These are phyloP conservation scores for Boletus rufocinnamomeus DNA, from an alignment of 768 basidiomycete species.

Conservation along the genomic window DNA sequence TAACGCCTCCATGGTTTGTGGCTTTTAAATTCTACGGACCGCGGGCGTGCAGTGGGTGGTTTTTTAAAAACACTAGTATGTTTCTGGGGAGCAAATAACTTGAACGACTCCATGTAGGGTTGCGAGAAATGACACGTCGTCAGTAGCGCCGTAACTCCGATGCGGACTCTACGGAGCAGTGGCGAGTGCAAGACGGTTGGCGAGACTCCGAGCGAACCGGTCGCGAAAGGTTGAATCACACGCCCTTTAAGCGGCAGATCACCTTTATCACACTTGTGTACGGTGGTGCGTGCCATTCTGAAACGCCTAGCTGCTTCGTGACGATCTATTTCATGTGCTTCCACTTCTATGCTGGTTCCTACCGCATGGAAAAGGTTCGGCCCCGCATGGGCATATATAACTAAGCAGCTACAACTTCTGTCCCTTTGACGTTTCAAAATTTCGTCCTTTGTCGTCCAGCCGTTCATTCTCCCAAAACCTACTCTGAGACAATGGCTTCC, in stretches of 20 bases:
- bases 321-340: background rate
- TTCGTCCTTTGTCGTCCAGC: background rate
- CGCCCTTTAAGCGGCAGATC: too few species aligned
- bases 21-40: too few species aligned
- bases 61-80: background rate
- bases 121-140: background rate
- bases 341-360: too few species aligned
- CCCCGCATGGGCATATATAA: background rate
- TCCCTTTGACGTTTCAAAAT: background rate
- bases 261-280: too few species aligned
- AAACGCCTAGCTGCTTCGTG: background rate
- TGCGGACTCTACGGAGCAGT: background rate
- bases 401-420: background rate
- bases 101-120: background rate
- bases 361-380: background rate
- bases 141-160: background rate
- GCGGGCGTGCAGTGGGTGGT: too few species aligned
- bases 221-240: too few species aligned
- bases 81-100: background rate
- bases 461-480: too few species aligned
- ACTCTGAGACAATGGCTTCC: constrained; percentile 15
- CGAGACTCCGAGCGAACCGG: too few species aligned
- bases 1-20: background rate
- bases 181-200: too few species aligned
- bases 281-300: background rate